Evolutionary conservation across 2,329 filamentous ascomycete species (phyloP), one percentile per base, ranked within the genome.

Genomic region (Exserohilum rostratum): DNA sequence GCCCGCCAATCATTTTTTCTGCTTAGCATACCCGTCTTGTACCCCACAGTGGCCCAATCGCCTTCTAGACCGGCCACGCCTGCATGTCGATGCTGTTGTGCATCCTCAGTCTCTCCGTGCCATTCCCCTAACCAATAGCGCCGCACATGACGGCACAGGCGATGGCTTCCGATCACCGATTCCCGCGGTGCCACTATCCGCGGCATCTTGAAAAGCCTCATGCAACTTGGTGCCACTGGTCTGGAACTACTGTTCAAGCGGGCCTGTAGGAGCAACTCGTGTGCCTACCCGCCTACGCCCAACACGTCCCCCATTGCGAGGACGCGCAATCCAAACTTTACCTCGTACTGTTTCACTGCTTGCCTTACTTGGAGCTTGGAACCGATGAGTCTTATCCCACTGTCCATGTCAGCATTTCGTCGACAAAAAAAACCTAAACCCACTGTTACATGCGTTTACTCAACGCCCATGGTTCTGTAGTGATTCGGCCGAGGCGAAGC

Each of bases 171-270:
- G 43, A 60, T 62, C 51, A 44, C 46, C 51, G 39, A 53, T 58
- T 50, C 45, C 57, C 30, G 43, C 39, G n/a, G 46, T 53, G 49
- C 57, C 53, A 53, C 50, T 40, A 51, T 40, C 51, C 52, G 60
- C 57, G 51, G 43, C 20, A 62, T 56, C 50, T 53, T 35, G 43
- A 50, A n/a, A 42, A 53, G 17, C 48, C 27, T 35, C 42, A 46
- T 55, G 40, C 35, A 6, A 49, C 35, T 37, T 33, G 42, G 38
- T 34, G 42, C 57, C 54, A 48, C 38, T 25, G 34, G 47, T 34
- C 40, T 59, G 52, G 57, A 43, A 49, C 30, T 29, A 31, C 35
- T 51, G 47, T 50, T 34, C 35, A 12, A 35, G 29, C 44, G 29
- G n/a, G 42, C 33, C n/a, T 34, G 40, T 18, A 29, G 25, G 15